Base-by-base conservation (phyloP, 495 filamentous ascomycete species). In the Antarctomyces pellizariae region DNA sequence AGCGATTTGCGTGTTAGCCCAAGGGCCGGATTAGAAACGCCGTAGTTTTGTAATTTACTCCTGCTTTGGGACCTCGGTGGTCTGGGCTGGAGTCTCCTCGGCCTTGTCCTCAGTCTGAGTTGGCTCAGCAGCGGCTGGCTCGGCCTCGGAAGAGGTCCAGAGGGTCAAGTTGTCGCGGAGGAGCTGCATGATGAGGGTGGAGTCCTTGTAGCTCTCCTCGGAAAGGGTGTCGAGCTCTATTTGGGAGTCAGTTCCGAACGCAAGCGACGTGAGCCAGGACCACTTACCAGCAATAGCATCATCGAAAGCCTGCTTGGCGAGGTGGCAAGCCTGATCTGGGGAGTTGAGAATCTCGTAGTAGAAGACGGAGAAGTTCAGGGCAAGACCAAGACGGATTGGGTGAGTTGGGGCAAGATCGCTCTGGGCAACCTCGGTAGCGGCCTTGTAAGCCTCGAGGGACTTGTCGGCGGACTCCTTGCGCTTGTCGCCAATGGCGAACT, bases 121-220 rank as follows among this genome's bases (percentile, higher is more conserved):
- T 42, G 64, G 49, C 43, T 69, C 67, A 16, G 61, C 55, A 25
- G 66, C 57, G 31, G 67, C 48, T 29, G 74, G 64, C 67, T 97
- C 86, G 33, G 82, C 77, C 64, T 97, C 89, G 36, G 86, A 95
- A 11, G 84, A 93, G 44, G 86, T 95, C 86, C 86, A 97, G 54
- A 97, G 84, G 33, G 86, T 97, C 86, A 97, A 53, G 64, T 97
- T 97, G 62, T 97, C 86, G 48, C 86, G 70, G 47, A 97, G 71
- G 34, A 97, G 75, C 59, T 97, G 86, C 86, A 97, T 97, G 62
- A 97, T 97, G 36, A 97, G 69, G 28, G 86, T 97, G 22, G 84
- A 93, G 60, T 97, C 86, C 69, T 95, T 95, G 75, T 97, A 97
- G 70, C 80, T 91, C 67, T 97, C 86, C 67, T 97, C 86, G 53